These are phyloP conservation scores for Catharanthus roseus DNA, from an alignment of 257 asterid species.

Conservation along the genomic window DNA sequence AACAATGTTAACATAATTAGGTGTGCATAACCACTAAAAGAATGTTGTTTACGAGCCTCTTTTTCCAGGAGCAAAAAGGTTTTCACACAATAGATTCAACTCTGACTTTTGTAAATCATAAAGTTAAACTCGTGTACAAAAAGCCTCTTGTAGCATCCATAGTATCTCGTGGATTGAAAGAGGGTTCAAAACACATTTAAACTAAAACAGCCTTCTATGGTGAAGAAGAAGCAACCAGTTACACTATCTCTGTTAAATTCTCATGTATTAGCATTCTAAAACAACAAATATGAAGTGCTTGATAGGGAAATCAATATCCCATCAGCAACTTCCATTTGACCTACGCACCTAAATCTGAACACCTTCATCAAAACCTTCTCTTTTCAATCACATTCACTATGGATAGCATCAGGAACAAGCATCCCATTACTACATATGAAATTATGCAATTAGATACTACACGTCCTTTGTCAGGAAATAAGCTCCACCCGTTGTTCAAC, in stretches of 20 bases:
- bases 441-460: too few species aligned
- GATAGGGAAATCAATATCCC: conserved; percentile 4
- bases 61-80: neutral
- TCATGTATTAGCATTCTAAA: neutral
- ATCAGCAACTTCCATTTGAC: too few species aligned
- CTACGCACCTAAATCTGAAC: too few species aligned
- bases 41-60: neutral
- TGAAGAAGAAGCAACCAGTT: neutral
- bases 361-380: too few species aligned
- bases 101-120: neutral
- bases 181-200: neutral
- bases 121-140: neutral
- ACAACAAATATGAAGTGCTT: neutral
- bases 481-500: too few species aligned
- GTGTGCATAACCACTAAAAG: neutral
- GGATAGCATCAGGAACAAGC: too few species aligned
- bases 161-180: neutral
- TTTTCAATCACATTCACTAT: too few species aligned
- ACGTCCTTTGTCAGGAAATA: too few species aligned
- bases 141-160: neutral
- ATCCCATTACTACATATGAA: too few species aligned
- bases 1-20: neutral
- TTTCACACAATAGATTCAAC: neutral
- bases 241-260: neutral
- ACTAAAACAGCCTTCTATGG: too few species aligned